These are phyloP conservation scores for Abrus pulchellus DNA, from an alignment of 306 rosid genomes.

Conservation along the genomic window DNA sequence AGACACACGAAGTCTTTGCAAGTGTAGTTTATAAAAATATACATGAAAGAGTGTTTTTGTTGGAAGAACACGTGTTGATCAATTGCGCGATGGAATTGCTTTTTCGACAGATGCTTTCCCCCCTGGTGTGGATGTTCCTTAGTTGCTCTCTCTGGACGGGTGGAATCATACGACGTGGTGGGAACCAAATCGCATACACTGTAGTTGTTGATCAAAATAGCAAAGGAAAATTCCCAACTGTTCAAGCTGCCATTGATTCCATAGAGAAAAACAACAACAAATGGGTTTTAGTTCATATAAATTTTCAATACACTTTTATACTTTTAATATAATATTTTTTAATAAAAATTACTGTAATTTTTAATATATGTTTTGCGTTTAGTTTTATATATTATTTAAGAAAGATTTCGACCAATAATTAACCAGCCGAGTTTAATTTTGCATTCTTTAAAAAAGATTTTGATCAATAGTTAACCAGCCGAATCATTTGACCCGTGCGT, in stretches of 20 bases:
- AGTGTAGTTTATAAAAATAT: too few relatives aligned
- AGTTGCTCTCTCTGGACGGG: neutral
- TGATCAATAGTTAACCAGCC: too few relatives aligned
- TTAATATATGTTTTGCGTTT: neutral
- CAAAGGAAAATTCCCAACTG: neutral
- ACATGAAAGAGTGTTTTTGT: too few relatives aligned
- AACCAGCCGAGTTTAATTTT: too few relatives aligned
- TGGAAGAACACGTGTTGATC: too few relatives aligned
- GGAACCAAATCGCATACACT: neutral
- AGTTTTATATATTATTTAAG: too few relatives aligned
- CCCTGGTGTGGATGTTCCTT: neutral
- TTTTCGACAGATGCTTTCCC: neutral
- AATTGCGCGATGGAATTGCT: neutral
- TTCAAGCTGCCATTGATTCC: slow-evolving; percentile 38
- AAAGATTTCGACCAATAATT: too few relatives aligned
- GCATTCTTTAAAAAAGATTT: too few relatives aligned
- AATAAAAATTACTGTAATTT: too few relatives aligned
- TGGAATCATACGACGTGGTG: slow-evolving; percentile 7
- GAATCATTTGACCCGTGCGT: too few relatives aligned
- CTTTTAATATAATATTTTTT: too few relatives aligned
- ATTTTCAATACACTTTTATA: neutral
- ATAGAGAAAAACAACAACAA: neutral
- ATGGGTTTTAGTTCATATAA: slow-evolving; percentile 40
- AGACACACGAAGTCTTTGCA: too few relatives aligned
- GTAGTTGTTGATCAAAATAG: slow-evolving; percentile 1